phyloP scores from a whole-genome alignment of 768 basidiomycete species.

The Suillus americanus region DNA sequence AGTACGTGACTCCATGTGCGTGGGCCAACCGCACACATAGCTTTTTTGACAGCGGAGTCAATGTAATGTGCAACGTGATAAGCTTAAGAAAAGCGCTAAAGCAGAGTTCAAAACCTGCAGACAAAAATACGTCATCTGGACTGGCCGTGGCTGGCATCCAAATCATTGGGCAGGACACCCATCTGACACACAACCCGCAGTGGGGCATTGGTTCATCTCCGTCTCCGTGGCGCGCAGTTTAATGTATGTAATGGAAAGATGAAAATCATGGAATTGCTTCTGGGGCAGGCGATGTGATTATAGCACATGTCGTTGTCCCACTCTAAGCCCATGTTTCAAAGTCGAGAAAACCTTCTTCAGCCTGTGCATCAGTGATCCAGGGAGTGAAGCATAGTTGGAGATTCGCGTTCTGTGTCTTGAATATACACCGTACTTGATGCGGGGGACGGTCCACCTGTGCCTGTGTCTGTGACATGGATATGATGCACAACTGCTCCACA shows the following conservation, averaged over 20 bases:
- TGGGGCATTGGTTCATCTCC: neutral
- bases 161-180: neutral
- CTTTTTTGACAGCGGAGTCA: neutral
- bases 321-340: slow-evolving; percentile 1
- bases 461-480: neutral
- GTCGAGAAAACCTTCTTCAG: neutral
- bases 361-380: neutral
- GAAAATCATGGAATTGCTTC: neutral
- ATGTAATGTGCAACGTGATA: neutral
- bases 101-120: neutral
- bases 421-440: neutral
- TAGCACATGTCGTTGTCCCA: neutral
- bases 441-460: neutral
- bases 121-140: neutral
- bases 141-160: neutral
- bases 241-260: neutral
- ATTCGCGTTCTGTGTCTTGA: neutral
- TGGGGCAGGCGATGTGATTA: slow-evolving; percentile 1
- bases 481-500: neutral
- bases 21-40: neutral
- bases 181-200: neutral
- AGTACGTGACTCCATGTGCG: neutral
- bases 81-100: neutral
- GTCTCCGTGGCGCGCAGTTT: neutral
- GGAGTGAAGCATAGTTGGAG: neutral